Evolutionary conservation across 352 stramenopile genomes (phyloP).

Genomic region (Peronospora destructor): DNA sequence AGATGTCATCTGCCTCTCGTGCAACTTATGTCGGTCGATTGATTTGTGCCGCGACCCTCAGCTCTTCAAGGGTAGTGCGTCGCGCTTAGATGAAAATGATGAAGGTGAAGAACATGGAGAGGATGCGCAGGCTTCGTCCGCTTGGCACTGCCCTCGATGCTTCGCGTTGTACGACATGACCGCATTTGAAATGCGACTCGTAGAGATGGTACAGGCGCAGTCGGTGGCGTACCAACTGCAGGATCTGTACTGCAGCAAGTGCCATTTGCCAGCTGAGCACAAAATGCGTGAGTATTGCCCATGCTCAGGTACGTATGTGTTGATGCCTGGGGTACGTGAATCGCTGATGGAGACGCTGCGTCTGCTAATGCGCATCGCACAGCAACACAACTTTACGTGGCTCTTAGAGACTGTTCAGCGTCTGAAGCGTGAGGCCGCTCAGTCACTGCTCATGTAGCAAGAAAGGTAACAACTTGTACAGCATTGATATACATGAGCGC

Average conservation of each 20-base stretch:
- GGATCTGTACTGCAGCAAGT: constrained; percentile 82
- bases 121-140: constrained; percentile 7
- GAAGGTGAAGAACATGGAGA: constrained; percentile 24
- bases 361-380: constrained; percentile 51
- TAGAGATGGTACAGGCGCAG: constrained; percentile 83
- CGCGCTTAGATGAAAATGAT: constrained; percentile 17
- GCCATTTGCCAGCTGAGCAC: constrained; percentile 59
- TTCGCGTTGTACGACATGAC: constrained; percentile 86
- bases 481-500: constrained; percentile 7
- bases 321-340: constrained; percentile 29
- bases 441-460: constrained; percentile 20
- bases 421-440: constrained; percentile 30
- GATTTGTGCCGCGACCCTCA: constrained; percentile 93
- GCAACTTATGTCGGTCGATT: constrained; percentile 92
- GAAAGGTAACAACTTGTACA: background rate
- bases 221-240: constrained; percentile 91
- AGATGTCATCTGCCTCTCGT: constrained; percentile 95
- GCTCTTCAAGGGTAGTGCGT: constrained; percentile 74
- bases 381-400: constrained; percentile 65
- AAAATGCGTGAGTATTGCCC: constrained; percentile 75
- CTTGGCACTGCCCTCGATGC: constrained; percentile 91
- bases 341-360: constrained; percentile 54
- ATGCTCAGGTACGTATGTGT: constrained; percentile 65
- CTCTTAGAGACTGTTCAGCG: constrained; percentile 63
- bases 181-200: constrained; percentile 87